Conservation (phyloP, 2,329 filamentous ascomycete species). For the Apiospora saccharicola region DNA sequence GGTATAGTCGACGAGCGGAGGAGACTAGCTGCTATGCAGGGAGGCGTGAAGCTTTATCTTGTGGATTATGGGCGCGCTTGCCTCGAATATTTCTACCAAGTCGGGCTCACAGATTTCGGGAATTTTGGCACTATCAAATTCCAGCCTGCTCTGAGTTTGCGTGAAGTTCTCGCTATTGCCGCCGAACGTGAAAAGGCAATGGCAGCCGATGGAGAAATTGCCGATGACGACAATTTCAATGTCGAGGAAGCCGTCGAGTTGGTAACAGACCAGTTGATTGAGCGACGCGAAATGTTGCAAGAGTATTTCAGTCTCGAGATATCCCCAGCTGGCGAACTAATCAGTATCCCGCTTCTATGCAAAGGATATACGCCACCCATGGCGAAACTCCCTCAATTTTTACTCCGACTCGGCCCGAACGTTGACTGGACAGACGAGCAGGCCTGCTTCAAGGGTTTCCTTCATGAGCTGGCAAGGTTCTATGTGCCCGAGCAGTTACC, state of each 20-base stretch:
- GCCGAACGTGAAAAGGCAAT: slow-evolving; percentile 72
- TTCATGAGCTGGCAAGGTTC: slow-evolving; percentile 87
- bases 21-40: slow-evolving; percentile 90
- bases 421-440: slow-evolving; percentile 89
- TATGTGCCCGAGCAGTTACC: slow-evolving; percentile 90
- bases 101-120: slow-evolving; percentile 92
- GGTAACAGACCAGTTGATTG: slow-evolving; percentile 74
- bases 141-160: slow-evolving; percentile 75
- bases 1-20: slow-evolving; percentile 88
- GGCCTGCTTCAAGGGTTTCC: slow-evolving; percentile 82
- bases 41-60: slow-evolving; percentile 89
- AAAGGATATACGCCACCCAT: slow-evolving; percentile 89
- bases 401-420: slow-evolving; percentile 86
- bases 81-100: slow-evolving; percentile 93
- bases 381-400: slow-evolving; percentile 86
- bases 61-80: slow-evolving; percentile 90
- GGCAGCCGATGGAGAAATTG: slow-evolving; percentile 38
- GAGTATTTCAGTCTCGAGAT: slow-evolving; percentile 95
- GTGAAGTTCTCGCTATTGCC: slow-evolving; percentile 75
- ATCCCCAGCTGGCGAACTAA: slow-evolving; percentile 76
- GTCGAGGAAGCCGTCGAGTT: slow-evolving; percentile 70
- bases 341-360: slow-evolving; percentile 82
- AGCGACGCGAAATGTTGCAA: slow-evolving; percentile 81
- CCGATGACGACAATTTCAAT: slow-evolving; percentile 65
- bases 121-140: slow-evolving; percentile 91